phyloP scores from a whole-genome alignment of 768 basidiomycete species.

The Lactifluus hygrophoroides region DNA sequence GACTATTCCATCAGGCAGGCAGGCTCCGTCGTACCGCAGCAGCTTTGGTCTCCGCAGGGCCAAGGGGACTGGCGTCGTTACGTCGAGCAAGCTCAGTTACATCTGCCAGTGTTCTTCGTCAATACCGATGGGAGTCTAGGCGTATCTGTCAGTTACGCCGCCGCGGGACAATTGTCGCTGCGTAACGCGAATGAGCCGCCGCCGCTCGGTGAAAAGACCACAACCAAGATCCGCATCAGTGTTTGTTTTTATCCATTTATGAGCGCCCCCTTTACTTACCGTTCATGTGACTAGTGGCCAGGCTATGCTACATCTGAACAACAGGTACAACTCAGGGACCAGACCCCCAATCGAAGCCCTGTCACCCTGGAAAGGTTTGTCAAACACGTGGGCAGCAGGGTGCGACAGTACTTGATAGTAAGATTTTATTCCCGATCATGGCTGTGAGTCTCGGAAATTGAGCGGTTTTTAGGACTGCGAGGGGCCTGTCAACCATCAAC shows the following conservation, averaged over 20 bases:
- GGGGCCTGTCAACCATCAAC: not conserved
- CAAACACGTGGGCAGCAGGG: slow-evolving; percentile 9
- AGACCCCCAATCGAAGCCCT: not conserved
- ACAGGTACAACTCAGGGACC: slow-evolving; percentile 5
- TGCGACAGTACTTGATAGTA: slow-evolving; percentile 3
- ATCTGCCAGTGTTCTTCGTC: slow-evolving; percentile 12
- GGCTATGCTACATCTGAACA: slow-evolving; percentile 7
- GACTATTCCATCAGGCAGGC: slow-evolving; percentile 1
- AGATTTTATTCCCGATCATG: not conserved
- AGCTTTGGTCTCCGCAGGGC: slow-evolving; percentile 9
- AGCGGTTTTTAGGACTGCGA: slow-evolving; percentile 5
- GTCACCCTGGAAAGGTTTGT: slow-evolving; percentile 8
- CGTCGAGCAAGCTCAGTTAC: slow-evolving; percentile 7
- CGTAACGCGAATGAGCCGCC: not conserved
- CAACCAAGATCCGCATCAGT: slow-evolving; percentile 3
- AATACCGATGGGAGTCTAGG: slow-evolving; percentile 2
- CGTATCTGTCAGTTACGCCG: slow-evolving; percentile 7
- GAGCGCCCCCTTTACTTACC: not conserved
- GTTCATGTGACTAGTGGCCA: slow-evolving; percentile 6
- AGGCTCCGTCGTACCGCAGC: slow-evolving; percentile 14
- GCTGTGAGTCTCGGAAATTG: not conserved
- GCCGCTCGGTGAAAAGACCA: slow-evolving; percentile 5
- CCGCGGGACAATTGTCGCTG: slow-evolving; percentile 4
- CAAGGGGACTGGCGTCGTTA: slow-evolving; percentile 15
- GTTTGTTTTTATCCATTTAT: not conserved